Conservation (phyloP, 495 filamentous ascomycete genomes). For the Penicillium macrosclerotiorum region DNA sequence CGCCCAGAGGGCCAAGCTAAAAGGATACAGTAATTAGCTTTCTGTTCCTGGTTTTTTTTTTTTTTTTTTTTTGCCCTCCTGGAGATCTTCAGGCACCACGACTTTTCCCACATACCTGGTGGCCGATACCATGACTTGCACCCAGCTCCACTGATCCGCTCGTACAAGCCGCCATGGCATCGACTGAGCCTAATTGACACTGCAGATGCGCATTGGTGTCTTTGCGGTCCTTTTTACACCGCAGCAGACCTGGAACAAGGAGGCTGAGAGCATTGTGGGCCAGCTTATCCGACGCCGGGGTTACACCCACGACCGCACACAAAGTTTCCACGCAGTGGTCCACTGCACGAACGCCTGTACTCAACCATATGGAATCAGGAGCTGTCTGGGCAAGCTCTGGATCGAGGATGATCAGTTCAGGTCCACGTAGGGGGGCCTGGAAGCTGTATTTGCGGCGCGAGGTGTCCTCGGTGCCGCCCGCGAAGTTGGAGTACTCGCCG, state of each 20-base stretch:
- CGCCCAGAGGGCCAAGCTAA: constrained; percentile 58
- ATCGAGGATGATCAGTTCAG: constrained; percentile 58
- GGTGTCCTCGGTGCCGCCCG: constrained; percentile 54
- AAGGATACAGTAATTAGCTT: background rate
- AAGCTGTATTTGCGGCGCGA: constrained; percentile 56
- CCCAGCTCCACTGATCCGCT: constrained; percentile 49
- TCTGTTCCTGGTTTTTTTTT: no score
- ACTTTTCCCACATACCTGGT: constrained; percentile 50
- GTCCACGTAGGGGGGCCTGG: constrained; percentile 40
- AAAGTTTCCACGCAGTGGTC: constrained; percentile 65
- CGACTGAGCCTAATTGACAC: constrained; percentile 54
- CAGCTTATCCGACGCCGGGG: constrained; percentile 36
- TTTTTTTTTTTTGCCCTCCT: no score
- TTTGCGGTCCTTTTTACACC: constrained; percentile 40
- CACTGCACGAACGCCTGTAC: constrained; percentile 59
- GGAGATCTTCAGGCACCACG: no score
- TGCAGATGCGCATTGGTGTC: constrained; percentile 49
- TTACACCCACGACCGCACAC: constrained; percentile 42
- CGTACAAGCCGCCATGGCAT: constrained; percentile 53
- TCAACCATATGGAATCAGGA: constrained; percentile 59
- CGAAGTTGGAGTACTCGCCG: constrained; percentile 58
- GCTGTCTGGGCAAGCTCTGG: constrained; percentile 53
- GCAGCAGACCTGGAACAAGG: constrained; percentile 52
- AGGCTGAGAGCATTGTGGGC: constrained; percentile 44
- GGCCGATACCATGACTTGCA: constrained; percentile 65